phyloP scores from a whole-genome alignment of 441 rosid genomes.

The Euphorbia corollata region DNA sequence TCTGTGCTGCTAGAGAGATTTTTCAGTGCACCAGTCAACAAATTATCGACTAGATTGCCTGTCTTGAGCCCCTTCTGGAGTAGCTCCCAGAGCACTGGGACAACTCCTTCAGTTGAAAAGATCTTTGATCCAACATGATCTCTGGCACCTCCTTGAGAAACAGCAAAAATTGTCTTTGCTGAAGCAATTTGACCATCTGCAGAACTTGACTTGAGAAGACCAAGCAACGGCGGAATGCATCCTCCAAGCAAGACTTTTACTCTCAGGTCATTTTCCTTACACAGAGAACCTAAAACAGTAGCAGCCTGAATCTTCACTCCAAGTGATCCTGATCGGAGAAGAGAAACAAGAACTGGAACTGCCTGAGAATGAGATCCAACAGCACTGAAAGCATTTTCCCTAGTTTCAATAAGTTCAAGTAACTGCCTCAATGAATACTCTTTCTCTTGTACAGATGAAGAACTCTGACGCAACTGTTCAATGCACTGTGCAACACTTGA shows the following conservation, averaged over 20 bases:
- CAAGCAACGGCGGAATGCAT: conserved; percentile 99
- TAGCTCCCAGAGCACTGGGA: conserved; percentile 92
- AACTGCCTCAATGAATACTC: conserved; percentile 84
- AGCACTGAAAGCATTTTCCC: conserved; percentile 98
- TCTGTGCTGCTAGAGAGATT: conserved; percentile 87
- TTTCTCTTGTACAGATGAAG: conserved; percentile 89
- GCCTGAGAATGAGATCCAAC: conserved; percentile 99
- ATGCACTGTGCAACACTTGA: conserved; percentile 99
- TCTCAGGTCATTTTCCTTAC: conserved; percentile 97
- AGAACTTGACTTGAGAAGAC: conserved; percentile 95
- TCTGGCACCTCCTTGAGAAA: conserved; percentile 91
- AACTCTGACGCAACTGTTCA: conserved; percentile 89
- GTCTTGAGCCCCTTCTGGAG: conserved; percentile 65
- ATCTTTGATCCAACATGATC: conserved; percentile 99
- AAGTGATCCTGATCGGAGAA: conserved; percentile 91
- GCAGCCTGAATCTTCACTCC: conserved; percentile 99
- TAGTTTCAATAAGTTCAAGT: conserved; percentile 88
- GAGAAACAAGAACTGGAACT: conserved; percentile 99
- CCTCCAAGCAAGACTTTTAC: conserved; percentile 99
- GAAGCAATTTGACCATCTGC: conserved; percentile 97
- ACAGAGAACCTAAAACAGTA: conserved; percentile 88
- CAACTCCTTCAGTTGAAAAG: conserved; percentile 99
- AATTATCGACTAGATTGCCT: conserved; percentile 75
- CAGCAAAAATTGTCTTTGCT: conserved; percentile 93
- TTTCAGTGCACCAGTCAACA: conserved; percentile 92